Base-by-base conservation (phyloP, 768 basidiomycete genomes). In the Myochromella boudieri region DNA sequence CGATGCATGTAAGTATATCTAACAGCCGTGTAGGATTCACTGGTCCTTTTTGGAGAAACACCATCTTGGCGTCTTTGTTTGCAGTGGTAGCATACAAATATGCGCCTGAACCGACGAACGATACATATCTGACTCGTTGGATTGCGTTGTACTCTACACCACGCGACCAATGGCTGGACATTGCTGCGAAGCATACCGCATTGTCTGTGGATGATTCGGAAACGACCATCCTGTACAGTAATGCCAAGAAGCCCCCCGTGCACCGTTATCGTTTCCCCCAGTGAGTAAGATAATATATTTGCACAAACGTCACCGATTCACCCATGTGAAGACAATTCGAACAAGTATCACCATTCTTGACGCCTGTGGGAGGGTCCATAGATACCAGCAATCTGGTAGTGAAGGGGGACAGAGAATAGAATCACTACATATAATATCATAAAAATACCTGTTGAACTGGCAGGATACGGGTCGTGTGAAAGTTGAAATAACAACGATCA, bases 211-310 rank as follows among this genome's bases (percentile, higher is more conserved):
- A 77, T 51, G 57, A 63, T 45, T 69, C 78, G 51, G 66, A 76
- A 44, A 68, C 73, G 8, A 66, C 60, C 36, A 53, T 74, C 42
- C 55, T 81, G 8, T 58, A 81, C 55, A 72, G 57, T 53, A 66
- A 65, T 59, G 71, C 67, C 56, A 71, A 61, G 64, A 72, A 64
- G 58, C 75, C 68, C 56, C 73, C 40, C 51, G 73, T 85, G 29
- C 80, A 82, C 61, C 76, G 85, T 31, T 83, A 78, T 60, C 75
- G 84, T 54, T 86, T 82, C 61, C 84, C 87, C 43, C 84, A 87
- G 89, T 91, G 55, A 64, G 87, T 77, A 29, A n/a, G 41, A 20
- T 20, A 18, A n/a, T 38, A 15, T 11, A 9, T 11, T 14, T 20
- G 44, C 24, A 37, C 28, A 46, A n/a, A 40, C 28, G 34, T 8